phyloP scores from a whole-genome alignment of 1,284 basidiomycete genomes.

The Puccinia hordei region DNA sequence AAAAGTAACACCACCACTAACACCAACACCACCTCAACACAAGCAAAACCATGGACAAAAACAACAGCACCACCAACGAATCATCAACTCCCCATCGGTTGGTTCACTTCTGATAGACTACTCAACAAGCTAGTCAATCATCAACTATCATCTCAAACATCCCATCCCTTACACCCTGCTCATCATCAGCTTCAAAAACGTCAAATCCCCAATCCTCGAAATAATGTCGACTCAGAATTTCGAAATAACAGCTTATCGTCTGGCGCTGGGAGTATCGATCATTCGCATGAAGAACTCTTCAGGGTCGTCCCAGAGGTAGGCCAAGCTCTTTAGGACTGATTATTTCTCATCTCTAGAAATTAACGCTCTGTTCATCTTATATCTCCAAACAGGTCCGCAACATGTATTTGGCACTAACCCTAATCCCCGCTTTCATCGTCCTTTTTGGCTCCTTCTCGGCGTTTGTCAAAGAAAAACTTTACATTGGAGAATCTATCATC shows the following conservation, averaged over 20 bases:
- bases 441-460: conserved; percentile 47
- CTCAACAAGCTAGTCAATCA: conserved; percentile 3
- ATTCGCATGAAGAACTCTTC: conserved; percentile 40
- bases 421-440: conserved; percentile 49
- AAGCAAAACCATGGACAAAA: neutral
- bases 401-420: conserved; percentile 25
- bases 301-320: conserved; percentile 34
- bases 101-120: neutral
- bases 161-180: neutral
- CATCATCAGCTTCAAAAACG: neutral
- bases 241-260: conserved; percentile 19
- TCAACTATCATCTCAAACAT: too few species aligned
- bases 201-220: neutral
- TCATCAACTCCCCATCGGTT: conserved; percentile 7
- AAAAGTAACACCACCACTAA: neutral
- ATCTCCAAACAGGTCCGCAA: conserved; percentile 24
- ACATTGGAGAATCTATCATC: conserved; percentile 94
- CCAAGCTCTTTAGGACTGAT: too few species aligned
- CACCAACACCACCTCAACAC: neutral
- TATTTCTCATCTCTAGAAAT: neutral
- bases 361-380: neutral
- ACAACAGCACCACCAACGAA: neutral
- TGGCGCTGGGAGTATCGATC: conserved; percentile 23
- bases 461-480: conserved; percentile 62
- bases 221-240: conserved; percentile 2